Evolutionary conservation across 495 filamentous ascomycete species (phyloP), one percentile per base, ranked within the genome.

Genomic region (Daldinia bambusicola): DNA sequence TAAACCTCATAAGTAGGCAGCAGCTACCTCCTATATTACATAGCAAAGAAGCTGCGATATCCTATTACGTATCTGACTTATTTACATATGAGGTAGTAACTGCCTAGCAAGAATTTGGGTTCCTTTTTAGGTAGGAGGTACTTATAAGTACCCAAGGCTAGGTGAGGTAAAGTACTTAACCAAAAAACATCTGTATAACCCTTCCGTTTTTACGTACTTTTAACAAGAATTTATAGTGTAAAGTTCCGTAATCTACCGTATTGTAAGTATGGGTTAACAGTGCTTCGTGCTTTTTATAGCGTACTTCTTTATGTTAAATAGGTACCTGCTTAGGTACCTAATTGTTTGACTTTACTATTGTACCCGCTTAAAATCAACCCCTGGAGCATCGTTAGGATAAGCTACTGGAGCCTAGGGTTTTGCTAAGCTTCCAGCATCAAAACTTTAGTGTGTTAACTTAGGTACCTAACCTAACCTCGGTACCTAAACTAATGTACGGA

Each of bases 321-420:
- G n/a, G n/a, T n/a, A n/a, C n/a, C n/a, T n/a, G n/a, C n/a, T n/a
- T n/a, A n/a, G n/a, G n/a, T n/a, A n/a, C n/a, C n/a, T n/a, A n/a
- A n/a, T n/a, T n/a, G 32, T 34, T 4, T 34, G 7, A 7, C 32
- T 34, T 34, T 34, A n/a, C 5, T 8, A 4, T 45, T 18, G 16
- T 48, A 48, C 18, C 43, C 43, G 43, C 16, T 18, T 48, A 22
- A 48, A 22, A 18, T 9, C n/a, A 51, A 51, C 48, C 48, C 18
- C 3, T 51, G 20, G 48, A 51, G 13, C 48, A 53, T 59, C 32
- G 64, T 72, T 64, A 59, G 64, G 69, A 67, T 72, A 72, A 72
- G 69, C 69, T 72, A 72, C 60, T 72, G 69, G 70, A 68, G 65
- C 36, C 43, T 14, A 55, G 51, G 37, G 32, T 61, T 48, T 22